A percentile compares a stretch with the other conserved stretches of the same genome.
These are phyloP conservation scores for Fusarium sp. DNA, from an alignment of 2,329 filamentous ascomycete genomes.

Conservation along the genomic window DNA sequence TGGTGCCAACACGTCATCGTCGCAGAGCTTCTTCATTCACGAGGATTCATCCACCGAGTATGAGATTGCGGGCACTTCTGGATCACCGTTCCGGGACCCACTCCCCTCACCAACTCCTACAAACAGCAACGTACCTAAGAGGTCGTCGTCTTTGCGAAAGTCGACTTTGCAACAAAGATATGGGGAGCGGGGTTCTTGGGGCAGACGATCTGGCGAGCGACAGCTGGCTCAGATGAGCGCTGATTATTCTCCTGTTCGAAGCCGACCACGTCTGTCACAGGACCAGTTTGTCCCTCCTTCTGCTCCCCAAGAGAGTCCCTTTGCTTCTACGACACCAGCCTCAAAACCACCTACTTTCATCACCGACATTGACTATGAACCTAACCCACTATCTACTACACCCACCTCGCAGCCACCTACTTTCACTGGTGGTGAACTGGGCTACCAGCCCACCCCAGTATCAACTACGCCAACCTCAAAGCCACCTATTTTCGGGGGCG, in stretches of 20 bases:
- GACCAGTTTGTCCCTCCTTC: constrained; percentile 79
- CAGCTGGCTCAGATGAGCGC: constrained; percentile 62
- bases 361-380: not conserved
- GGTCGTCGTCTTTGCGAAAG: constrained; percentile 82
- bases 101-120: constrained; percentile 59
- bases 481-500: constrained; percentile 49
- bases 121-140: constrained; percentile 67
- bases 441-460: constrained; percentile 78
- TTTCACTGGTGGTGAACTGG: constrained; percentile 53
- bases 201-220: constrained; percentile 67
- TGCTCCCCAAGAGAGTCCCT: constrained; percentile 70
- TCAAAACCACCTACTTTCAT: constrained; percentile 56
- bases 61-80: constrained; percentile 58
- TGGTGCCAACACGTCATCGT: constrained; percentile 63
- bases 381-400: not conserved
- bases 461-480: constrained; percentile 60
- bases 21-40: constrained; percentile 62
- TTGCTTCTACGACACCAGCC: constrained; percentile 67
- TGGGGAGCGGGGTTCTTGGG: constrained; percentile 73
- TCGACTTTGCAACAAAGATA: constrained; percentile 90
- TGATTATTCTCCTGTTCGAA: constrained; percentile 69
- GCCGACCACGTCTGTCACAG: constrained; percentile 78
- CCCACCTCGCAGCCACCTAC: constrained; percentile 5
- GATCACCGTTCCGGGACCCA: constrained; percentile 54
- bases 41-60: constrained; percentile 64